A percentile compares a stretch with the other conserved stretches of the same genome.
phyloP scores from a whole-genome alignment of 73 alveolate species.

The Paramecium pentaurelia region DNA sequence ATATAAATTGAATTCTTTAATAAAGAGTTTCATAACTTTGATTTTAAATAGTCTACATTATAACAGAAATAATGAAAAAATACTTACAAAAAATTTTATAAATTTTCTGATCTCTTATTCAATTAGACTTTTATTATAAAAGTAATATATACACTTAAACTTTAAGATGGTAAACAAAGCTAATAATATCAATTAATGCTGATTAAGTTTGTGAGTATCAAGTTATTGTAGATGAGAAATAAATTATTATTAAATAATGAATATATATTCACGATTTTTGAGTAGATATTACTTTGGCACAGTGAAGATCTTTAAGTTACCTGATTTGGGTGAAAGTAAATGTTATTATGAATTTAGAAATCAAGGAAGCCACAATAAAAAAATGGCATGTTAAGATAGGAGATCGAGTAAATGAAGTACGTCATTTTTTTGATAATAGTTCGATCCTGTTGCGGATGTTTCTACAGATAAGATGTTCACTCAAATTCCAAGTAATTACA shows the following conservation, averaged over 20 bases:
- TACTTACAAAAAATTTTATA: too few relatives aligned
- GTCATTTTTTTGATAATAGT: slow-evolving; percentile 19
- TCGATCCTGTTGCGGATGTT: slow-evolving; percentile 61
- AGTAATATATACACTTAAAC: background rate
- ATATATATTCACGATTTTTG: slow-evolving; percentile 9
- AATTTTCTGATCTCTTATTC: background rate
- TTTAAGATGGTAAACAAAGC: background rate
- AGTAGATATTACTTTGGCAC: slow-evolving; percentile 46
- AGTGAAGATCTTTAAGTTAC: slow-evolving; percentile 49
- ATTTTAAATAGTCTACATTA: background rate
- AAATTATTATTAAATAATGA: background rate
- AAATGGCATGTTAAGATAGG: slow-evolving; percentile 59
- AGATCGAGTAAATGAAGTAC: slow-evolving; percentile 54
- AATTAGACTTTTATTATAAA: too few relatives aligned
- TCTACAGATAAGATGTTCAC: slow-evolving; percentile 61
- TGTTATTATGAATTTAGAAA: slow-evolving; percentile 30
- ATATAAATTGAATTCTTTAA: too few relatives aligned
- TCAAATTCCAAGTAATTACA: slow-evolving; percentile 47
- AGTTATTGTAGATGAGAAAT: background rate
- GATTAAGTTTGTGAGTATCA: background rate
- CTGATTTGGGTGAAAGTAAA: slow-evolving; percentile 63
- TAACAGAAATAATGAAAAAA: too few relatives aligned
- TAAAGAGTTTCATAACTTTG: background rate
- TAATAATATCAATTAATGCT: too few relatives aligned
- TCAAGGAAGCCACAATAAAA: slow-evolving; percentile 63